Evolutionary conservation across 345 rosid species (phyloP), one percentile per base, ranked within the genome.

Genomic region (Sapria himalayana): DNA sequence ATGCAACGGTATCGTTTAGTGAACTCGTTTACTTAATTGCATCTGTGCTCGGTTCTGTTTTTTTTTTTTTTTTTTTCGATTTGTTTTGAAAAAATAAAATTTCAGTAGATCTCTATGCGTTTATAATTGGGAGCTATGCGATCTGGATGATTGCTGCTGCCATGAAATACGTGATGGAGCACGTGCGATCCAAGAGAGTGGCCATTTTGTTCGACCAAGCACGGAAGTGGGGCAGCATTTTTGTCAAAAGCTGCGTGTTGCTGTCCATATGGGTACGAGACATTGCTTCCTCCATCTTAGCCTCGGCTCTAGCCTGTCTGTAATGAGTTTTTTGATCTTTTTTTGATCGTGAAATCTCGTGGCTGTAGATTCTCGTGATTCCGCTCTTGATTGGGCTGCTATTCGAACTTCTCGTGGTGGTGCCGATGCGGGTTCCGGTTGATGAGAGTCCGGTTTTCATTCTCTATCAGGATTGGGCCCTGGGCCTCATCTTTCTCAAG

Each of bases 361-460:
- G 16, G 14, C 19, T 41, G 19, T 70, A 91, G 99, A 75, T 80
- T 33, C 73, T 91, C 63, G 75, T 84, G 52, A 84, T 91, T 58
- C 96, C 99, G 6, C 93, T 91, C 12, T 66, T 91, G 50, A 80
- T 84, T 31, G 96, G 96, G 11, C 81, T 84, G 49, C 85, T 91
- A 36, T 84, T 84, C 59, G 99, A 91, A 74, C 93, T 91, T 37
- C 45, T 91, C 74, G 93, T 91, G 46, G 80, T 91, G 64, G 99
- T 84, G 37, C 99, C 99, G 3, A 77, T 91, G 95, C 71, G 99
- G 52, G 95, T 91, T 42, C 99, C 95, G n/a, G 92, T 79, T 42
- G 95, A 91, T 46, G 99, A 91, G 65, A 91, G 99, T 58, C 99
- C 99, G 3, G 99, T 91, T 47, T 91, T 91, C 65, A 93, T 91